phyloP scores from a whole-genome alignment of 768 basidiomycete genomes.

The Gyrodon lividus region DNA sequence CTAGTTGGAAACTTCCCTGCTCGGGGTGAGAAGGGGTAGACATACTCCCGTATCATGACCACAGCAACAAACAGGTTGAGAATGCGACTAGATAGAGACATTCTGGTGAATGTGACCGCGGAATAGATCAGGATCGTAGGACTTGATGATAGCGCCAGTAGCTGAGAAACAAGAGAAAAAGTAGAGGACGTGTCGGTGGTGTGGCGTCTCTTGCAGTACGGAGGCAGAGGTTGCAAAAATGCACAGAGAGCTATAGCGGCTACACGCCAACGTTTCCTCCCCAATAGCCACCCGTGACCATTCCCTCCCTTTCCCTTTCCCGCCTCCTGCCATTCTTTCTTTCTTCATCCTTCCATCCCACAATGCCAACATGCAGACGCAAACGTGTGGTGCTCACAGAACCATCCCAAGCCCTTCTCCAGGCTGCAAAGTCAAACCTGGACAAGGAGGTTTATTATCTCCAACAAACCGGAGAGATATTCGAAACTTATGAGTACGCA shows the following conservation, averaged over 20 bases:
- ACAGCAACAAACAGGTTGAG: neutral
- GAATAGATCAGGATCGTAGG: conserved; percentile 8
- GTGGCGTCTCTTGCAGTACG: conserved; percentile 23
- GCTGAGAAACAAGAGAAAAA: conserved; percentile 4
- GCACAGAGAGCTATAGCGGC: conserved; percentile 32
- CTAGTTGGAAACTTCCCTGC: conserved; percentile 11
- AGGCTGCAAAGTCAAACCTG: conserved; percentile 61
- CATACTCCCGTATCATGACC: neutral
- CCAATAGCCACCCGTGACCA: conserved; percentile 52
- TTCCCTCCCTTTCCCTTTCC: conserved; percentile 63
- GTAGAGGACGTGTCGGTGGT: conserved; percentile 12
- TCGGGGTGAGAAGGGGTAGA: conserved; percentile 6
- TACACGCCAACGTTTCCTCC: conserved; percentile 51
- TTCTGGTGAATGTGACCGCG: neutral
- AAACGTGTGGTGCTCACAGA: conserved; percentile 88
- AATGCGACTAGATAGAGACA: neutral
- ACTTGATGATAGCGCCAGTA: neutral
- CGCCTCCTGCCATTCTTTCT: conserved; percentile 50
- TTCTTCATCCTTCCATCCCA: conserved; percentile 42
- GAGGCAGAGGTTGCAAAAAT: conserved; percentile 25
- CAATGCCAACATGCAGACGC: conserved; percentile 86
- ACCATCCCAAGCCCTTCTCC: conserved; percentile 68
- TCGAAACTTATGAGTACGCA: conserved; percentile 90
- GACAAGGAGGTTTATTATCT: conserved; percentile 86
- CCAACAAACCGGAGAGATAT: conserved; percentile 94